A percentile compares a stretch with the other conserved stretches of the same genome.
Conservation (phyloP, 2,329 filamentous ascomycete species). For the Fusarium ramigenum region DNA sequence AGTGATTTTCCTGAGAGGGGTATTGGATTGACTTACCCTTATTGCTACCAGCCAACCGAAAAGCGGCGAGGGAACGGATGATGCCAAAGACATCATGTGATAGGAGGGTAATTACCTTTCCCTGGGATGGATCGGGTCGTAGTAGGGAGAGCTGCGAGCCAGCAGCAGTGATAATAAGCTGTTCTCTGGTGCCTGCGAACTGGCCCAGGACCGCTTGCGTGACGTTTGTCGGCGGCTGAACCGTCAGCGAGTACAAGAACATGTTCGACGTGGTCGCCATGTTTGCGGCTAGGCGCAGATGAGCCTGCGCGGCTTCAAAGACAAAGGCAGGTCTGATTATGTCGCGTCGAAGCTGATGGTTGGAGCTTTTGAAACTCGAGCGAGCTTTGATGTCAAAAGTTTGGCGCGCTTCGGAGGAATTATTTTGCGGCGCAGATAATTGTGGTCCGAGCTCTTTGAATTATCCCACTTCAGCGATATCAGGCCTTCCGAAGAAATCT, state of each 20-base stretch:
- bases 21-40: slow-evolving; percentile 79
- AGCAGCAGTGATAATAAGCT: slow-evolving; percentile 94
- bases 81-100: slow-evolving; percentile 98
- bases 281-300: slow-evolving; percentile 59
- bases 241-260: slow-evolving; percentile 97
- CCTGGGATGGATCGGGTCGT: slow-evolving; percentile 84
- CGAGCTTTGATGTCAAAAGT: slow-evolving; percentile 47
- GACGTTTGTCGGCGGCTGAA: slow-evolving; percentile 90
- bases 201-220: slow-evolving; percentile 93
- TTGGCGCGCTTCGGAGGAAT: slow-evolving; percentile 47
- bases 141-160: slow-evolving; percentile 90
- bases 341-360: slow-evolving; percentile 41
- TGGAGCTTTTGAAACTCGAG: slow-evolving; percentile 34
- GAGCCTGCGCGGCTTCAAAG: slow-evolving; percentile 58
- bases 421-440: slow-evolving; percentile 46
- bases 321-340: slow-evolving; percentile 42
- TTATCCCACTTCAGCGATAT: slow-evolving; percentile 42
- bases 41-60: slow-evolving; percentile 89
- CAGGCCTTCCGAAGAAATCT: slow-evolving; percentile 24
- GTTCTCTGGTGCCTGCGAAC: slow-evolving; percentile 95
- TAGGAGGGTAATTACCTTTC: slow-evolving; percentile 85
- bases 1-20: slow-evolving; percentile 62
- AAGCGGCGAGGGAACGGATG: slow-evolving; percentile 86
- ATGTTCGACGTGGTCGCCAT: slow-evolving; percentile 99
- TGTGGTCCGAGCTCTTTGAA: slow-evolving; percentile 46